Percentiles rank a stretch among this genome's conserved stretches.
Conservation (phyloP, 805 yeast species). For the Tetrapisispora iriomotensis region DNA sequence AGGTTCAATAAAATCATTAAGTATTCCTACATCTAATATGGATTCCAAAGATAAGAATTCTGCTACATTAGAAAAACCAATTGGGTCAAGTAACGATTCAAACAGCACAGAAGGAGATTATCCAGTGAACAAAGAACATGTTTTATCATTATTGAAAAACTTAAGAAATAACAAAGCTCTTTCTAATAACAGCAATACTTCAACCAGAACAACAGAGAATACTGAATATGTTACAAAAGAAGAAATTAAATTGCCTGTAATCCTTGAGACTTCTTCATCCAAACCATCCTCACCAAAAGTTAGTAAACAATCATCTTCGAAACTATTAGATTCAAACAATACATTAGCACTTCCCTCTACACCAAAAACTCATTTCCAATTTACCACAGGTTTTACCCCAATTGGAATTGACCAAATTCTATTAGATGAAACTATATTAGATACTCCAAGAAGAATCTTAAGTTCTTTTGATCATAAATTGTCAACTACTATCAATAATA, state of each 20-base stretch:
- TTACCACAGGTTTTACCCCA: conserved; percentile 22
- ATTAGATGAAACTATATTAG: conserved; percentile 8
- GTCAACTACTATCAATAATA: not conserved
- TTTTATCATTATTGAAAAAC: conserved; percentile 21
- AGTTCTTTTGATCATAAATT: not conserved
- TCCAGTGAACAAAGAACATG: conserved; percentile 19
- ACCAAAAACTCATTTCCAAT: conserved; percentile 17
- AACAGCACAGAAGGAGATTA: not conserved
- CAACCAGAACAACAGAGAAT: not conserved
- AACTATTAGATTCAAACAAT: not conserved
- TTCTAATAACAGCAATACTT: not conserved
- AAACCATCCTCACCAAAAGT: not conserved
- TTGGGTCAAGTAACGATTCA: not conserved
- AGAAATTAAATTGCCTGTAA: not conserved
- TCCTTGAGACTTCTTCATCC: not conserved
- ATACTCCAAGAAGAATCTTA: conserved; percentile 2
- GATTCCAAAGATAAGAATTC: not conserved
- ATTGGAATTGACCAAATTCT: conserved; percentile 19
- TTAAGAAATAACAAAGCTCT: conserved; percentile 17
- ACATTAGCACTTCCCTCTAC: conserved; percentile 15
- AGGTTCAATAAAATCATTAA: conserved; percentile 9
- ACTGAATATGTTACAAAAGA: not conserved
- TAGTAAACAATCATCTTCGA: not conserved
- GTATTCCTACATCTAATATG: not conserved
- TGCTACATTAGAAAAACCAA: not conserved